These are phyloP conservation scores for Ceratorhiza oryzae-sativae DNA, from an alignment of 1,284 basidiomycete genomes.

Conservation along the genomic window DNA sequence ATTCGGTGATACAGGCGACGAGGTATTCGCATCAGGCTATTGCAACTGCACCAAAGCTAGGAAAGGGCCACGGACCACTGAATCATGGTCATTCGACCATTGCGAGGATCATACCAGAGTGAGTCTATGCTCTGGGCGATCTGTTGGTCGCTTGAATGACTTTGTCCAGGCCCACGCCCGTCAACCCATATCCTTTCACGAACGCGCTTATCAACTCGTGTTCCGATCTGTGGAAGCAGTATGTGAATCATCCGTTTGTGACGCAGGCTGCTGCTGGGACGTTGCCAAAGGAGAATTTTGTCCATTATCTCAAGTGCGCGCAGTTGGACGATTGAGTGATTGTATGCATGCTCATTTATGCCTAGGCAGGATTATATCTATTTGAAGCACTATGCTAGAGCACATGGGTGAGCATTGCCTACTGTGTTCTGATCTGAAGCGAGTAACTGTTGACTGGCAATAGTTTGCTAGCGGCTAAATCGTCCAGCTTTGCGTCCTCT, in stretches of 20 bases:
- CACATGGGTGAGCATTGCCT: conserved; percentile 62
- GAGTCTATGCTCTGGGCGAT: conserved; percentile 4
- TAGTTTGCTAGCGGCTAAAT: conserved; percentile 82
- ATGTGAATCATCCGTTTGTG: conserved; percentile 86
- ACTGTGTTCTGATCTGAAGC: background rate
- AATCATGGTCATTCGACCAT: conserved; percentile 82
- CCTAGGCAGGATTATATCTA: conserved; percentile 78
- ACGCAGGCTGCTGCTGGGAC: conserved; percentile 74
- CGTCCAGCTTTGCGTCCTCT: conserved; percentile 69
- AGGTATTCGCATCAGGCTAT: conserved; percentile 82
- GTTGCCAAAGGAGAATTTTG: conserved; percentile 69
- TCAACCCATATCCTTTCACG: conserved; percentile 73
- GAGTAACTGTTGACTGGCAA: background rate
- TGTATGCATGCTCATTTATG: conserved; percentile 14
- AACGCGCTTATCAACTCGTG: conserved; percentile 70
- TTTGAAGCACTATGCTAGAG: conserved; percentile 79
- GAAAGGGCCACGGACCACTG: conserved; percentile 83
- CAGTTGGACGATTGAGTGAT: background rate
- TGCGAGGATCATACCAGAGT: conserved; percentile 65
- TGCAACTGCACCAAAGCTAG: conserved; percentile 68
- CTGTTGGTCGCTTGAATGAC: background rate
- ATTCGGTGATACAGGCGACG: conserved; percentile 61
- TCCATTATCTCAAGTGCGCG: conserved; percentile 82
- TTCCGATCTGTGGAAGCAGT: conserved; percentile 69
- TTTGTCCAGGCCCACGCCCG: conserved; percentile 61